Conservation (phyloP, 148 eudicot species). For the Vaccinium darrowii region DNA sequence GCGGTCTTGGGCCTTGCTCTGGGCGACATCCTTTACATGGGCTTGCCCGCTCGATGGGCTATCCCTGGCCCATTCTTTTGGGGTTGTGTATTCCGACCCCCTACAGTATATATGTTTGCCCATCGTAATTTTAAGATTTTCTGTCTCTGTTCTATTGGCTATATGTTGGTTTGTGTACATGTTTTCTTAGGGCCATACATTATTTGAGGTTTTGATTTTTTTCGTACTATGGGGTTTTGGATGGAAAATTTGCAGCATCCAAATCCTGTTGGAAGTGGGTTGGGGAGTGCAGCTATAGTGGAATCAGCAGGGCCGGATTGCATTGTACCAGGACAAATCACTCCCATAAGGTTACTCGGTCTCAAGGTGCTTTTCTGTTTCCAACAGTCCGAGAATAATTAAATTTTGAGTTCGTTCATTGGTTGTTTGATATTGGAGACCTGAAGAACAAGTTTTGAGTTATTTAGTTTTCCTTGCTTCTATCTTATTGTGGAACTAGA, state of each 20-base stretch:
- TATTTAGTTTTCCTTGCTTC: background rate
- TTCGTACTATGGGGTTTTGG: conserved; percentile 8
- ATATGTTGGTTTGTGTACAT: background rate
- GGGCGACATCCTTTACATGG: background rate
- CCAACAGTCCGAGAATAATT: background rate
- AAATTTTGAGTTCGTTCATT: background rate
- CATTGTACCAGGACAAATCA: conserved; percentile 84
- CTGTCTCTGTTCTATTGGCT: background rate
- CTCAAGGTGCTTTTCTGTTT: conserved; percentile 55
- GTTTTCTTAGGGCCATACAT: background rate
- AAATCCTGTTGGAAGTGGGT: conserved; percentile 76
- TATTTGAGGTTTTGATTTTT: background rate
- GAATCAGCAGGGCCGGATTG: conserved; percentile 99
- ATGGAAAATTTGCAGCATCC: conserved; percentile 53
- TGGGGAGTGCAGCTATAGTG: conserved; percentile 75
- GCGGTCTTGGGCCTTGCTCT: background rate
- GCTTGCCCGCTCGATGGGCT: background rate
- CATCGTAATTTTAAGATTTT: background rate
- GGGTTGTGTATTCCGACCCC: background rate
- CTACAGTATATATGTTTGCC: background rate
- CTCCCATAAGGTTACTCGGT: conserved; percentile 83
- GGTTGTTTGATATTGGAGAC: background rate
- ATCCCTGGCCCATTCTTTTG: background rate
- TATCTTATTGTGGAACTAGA: background rate
- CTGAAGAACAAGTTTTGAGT: background rate